Base-by-base conservation (phyloP, 768 basidiomycete genomes). In the Xerocomellus intermedius region DNA sequence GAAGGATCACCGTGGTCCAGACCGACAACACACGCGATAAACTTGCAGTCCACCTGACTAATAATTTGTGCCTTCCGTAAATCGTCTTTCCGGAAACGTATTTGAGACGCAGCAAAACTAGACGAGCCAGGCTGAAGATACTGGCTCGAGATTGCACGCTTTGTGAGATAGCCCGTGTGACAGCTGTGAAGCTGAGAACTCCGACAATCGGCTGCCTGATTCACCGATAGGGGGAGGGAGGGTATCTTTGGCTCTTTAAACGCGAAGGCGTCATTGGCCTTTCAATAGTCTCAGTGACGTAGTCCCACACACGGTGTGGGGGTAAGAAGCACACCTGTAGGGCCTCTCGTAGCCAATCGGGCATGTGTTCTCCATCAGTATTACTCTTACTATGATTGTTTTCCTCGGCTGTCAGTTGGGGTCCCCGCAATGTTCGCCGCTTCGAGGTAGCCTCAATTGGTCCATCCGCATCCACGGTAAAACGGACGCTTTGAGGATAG, bases 21-120 rank as follows among this genome's bases (percentile, higher is more conserved):
- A 53, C 73, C 65, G 53, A 89, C 69, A 24, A 82, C 69, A 68
- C 93, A 94, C 28, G 85, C 88, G 59, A 98, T 82, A 68, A 95
- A 98, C 73, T 98, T 99, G 57, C 76, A 71, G 70, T 98, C 97
- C 42, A 98, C 83, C 67, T 99, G 97, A 54, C 81, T 82, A 47
- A 98, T 79, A 46, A 94, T 79, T 48, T 67, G 67, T 24, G 87
- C 87, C 26, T 69, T 64, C 19, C 62, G 66, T 36, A 98, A 77
- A 55, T 86, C 82, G 26, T 74, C 71, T 58, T 79, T 80, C 33
- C 68, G 68, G 60, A 89, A 82, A 17, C 73, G 71, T 53, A 69
- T 56, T 48, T 48, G 73, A n/a, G 73, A 62, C 5, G 54, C 46
- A 16, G 48, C 28, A 42, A 56, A 56, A 33, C 46, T 45, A 42